Base-by-base conservation (phyloP, 805 yeast genomes). In the Yarrowia divulgata region DNA sequence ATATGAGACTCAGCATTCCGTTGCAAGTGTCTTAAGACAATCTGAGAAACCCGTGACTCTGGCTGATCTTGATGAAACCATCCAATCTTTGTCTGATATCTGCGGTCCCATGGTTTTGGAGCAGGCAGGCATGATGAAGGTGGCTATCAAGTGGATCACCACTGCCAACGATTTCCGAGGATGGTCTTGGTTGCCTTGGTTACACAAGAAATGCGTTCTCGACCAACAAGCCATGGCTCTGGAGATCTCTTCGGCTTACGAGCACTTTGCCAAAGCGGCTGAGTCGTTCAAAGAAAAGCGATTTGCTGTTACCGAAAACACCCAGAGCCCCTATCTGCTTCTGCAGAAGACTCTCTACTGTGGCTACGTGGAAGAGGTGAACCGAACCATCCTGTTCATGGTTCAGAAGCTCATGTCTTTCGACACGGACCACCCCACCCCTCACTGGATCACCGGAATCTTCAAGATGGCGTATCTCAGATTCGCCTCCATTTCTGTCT, bases 151-250 rank as follows among this genome's bases (percentile, higher is more conserved):
- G 54, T 60, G 67, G 67, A 42, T 60, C 18, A 10, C 34, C 1
- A 10, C 29, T 2, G 67, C 67, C 52, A 60, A 60, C 43, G 42
- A 60, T 2, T 60, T 45, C 14, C 52, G 67, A 45, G 50, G 54
- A 6, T 45, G 63, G 63, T 57, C 63, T 7, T 57, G 63, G 63
- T 12, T 57, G 63, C 63, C 63, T 12, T 57, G 63, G 63, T 1
- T 40, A n/a, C 63, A 57, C 48, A 40, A 57, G 39, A 57, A 57
- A 10, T 23, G n/a, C 16, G 63, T 57, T 4, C 23, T 40, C 1
- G 63, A 57, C 48, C 63, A 57, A 39, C 48, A 57, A 16, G 29
- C 63, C 23, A 14, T 29, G 48, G 63, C 63, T 10, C 63, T 57
- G 39, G 63, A 57, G 1, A 13, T 57, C 10, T 9, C 35, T 7